These are phyloP conservation scores for Golubevia sp. DNA, from an alignment of 1,284 basidiomycete genomes.

Conservation along the genomic window DNA sequence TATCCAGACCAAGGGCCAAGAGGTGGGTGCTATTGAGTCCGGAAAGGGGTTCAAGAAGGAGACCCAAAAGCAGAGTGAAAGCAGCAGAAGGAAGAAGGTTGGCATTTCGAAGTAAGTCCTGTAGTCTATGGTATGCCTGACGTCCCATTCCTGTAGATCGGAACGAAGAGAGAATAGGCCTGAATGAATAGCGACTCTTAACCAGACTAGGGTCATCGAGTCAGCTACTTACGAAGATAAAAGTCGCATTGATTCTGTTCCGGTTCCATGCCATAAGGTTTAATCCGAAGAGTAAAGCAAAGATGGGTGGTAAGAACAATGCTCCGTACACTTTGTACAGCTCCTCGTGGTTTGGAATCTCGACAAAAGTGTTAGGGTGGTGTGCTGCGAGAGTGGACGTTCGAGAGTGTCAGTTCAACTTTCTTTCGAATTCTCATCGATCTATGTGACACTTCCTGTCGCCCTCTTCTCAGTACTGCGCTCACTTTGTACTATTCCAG, in stretches of 20 bases:
- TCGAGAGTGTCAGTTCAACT: too few relatives aligned
- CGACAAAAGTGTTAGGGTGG: too few relatives aligned
- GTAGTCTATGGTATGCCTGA: slow-evolving; percentile 39
- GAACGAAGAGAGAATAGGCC: background rate
- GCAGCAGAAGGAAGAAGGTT: slow-evolving; percentile 40
- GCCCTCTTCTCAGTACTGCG: slow-evolving; percentile 45
- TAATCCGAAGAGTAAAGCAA: slow-evolving; percentile 51
- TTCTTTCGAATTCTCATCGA: too few relatives aligned
- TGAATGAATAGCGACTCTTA: too few relatives aligned
- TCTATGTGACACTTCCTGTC: too few relatives aligned
- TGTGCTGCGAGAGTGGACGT: too few relatives aligned
- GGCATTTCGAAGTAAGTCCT: slow-evolving; percentile 55
- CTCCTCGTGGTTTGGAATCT: too few relatives aligned
- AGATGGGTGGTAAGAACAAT: slow-evolving; percentile 45
- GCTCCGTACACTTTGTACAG: slow-evolving; percentile 47
- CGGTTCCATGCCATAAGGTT: slow-evolving; percentile 49
- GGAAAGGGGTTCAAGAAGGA: slow-evolving; percentile 43
- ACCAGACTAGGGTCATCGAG: too few relatives aligned
- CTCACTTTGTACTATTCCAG: slow-evolving; percentile 32
- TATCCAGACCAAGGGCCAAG: slow-evolving; percentile 53
- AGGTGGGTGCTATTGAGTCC: slow-evolving; percentile 30
- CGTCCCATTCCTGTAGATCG: slow-evolving; percentile 36
- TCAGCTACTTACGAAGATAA: too few relatives aligned
- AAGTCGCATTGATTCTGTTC: slow-evolving; percentile 51
- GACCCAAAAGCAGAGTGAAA: slow-evolving; percentile 49